A percentile compares a stretch with the other conserved stretches of the same genome.
Conservation (phyloP, 495 filamentous ascomycete species). For the Ramalina intermedia region DNA sequence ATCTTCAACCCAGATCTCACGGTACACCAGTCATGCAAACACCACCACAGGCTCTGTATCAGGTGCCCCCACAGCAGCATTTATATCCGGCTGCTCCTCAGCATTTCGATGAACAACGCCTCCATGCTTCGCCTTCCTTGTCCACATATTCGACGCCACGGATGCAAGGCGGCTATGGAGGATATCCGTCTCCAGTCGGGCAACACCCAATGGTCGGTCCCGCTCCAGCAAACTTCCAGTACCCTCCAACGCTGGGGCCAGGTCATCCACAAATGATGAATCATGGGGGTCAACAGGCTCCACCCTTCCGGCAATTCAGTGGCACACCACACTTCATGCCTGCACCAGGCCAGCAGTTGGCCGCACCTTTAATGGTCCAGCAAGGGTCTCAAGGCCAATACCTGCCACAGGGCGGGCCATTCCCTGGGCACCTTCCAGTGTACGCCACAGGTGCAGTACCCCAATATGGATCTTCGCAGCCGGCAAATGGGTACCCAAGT, state of each 20-base stretch:
- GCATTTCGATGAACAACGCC: constrained; percentile 67
- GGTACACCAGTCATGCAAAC: constrained; percentile 34
- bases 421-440: constrained; percentile 54
- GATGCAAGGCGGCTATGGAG: constrained; percentile 50
- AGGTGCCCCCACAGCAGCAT: constrained; percentile 50
- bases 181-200: constrained; percentile 57
- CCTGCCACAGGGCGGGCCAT: constrained; percentile 41
- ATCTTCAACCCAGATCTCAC: constrained; percentile 25
- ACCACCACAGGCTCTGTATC: constrained; percentile 49
- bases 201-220: constrained; percentile 27
- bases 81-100: constrained; percentile 47
- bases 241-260: constrained; percentile 52
- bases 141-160: constrained; percentile 68
- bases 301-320: constrained; percentile 29
- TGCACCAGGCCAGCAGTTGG: constrained; percentile 50
- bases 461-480: constrained; percentile 51
- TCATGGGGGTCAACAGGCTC: constrained; percentile 41
- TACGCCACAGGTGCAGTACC: constrained; percentile 55
- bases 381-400: constrained; percentile 47
- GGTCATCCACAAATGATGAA: constrained; percentile 57
- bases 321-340: constrained; percentile 51
- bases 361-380: constrained; percentile 66
- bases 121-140: constrained; percentile 68
- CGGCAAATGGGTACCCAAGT: constrained; percentile 69
- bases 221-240: constrained; percentile 24